Percentiles rank a stretch among this genome's conserved stretches.
Conservation (phyloP, 306 rosid genomes). For the Fagus crenata region DNA sequence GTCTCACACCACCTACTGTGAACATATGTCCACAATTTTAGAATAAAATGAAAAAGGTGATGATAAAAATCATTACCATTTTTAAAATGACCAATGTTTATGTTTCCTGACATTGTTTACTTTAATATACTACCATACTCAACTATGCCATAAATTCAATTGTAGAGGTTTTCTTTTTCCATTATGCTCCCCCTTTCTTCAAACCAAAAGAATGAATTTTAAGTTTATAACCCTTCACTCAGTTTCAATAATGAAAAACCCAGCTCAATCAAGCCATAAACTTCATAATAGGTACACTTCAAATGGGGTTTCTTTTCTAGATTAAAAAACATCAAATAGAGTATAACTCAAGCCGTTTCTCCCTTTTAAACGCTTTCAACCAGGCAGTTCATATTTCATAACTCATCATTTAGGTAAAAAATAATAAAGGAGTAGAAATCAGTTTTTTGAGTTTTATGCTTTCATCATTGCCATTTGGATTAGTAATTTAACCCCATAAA, state of each 20-base stretch:
- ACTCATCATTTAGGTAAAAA: not conserved
- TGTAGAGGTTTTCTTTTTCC: no score
- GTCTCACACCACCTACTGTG: no score
- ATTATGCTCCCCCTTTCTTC: no score
- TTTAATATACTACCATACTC: no score
- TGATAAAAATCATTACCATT: no score
- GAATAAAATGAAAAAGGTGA: no score
- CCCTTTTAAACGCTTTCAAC: not conserved
- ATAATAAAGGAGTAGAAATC: not conserved
- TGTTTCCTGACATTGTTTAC: no score
- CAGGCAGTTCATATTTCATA: not conserved
- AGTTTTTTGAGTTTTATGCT: not conserved
- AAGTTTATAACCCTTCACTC: not conserved
- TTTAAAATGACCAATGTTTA: no score
- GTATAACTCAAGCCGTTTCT: not conserved
- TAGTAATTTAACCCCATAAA: no score
- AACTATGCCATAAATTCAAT: no score
- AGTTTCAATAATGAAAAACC: not conserved
- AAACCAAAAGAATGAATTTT: not conserved
- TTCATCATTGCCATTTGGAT: no score
- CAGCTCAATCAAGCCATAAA: not conserved
- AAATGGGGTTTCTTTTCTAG: not conserved
- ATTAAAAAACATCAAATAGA: not conserved
- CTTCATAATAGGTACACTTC: not conserved
- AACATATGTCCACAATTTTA: no score